Conservation (phyloP, 2,329 filamentous ascomycete species). For the Fusarium ambrosium region DNA sequence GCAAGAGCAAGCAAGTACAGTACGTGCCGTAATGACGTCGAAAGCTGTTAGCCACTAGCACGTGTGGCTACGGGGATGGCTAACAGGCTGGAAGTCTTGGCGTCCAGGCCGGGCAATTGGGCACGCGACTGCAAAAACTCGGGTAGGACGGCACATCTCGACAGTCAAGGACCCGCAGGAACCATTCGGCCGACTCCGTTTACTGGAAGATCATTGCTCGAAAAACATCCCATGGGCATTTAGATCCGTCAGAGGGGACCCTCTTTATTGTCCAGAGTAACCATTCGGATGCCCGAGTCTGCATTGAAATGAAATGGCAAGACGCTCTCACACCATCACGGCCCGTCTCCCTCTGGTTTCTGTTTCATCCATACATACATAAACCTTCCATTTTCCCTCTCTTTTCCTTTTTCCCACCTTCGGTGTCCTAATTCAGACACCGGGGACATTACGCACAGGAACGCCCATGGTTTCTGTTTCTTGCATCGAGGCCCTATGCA, state of each 20-base stretch:
- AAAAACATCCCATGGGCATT: conserved; percentile 31
- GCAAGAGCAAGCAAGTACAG: neutral
- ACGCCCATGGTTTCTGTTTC: neutral
- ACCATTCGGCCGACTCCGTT: conserved; percentile 36
- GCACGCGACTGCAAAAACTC: conserved; percentile 25
- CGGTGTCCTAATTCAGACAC: conserved; percentile 40
- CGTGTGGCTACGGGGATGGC: conserved; percentile 24
- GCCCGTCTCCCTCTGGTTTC: conserved; percentile 24
- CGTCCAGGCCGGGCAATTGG: conserved; percentile 14
- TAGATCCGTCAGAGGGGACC: neutral
- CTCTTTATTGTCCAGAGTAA: conserved; percentile 9
- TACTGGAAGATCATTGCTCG: conserved; percentile 27
- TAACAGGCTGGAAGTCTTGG: neutral
- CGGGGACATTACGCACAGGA: conserved; percentile 10
- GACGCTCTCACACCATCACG: conserved; percentile 20
- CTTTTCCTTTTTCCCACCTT: neutral
- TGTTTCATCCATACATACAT: conserved; percentile 6
- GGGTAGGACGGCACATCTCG: conserved; percentile 44
- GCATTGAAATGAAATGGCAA: neutral
- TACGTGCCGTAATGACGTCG: conserved; percentile 14
- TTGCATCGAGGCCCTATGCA: neutral
- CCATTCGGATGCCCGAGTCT: conserved; percentile 8
- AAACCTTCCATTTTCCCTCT: conserved; percentile 3
- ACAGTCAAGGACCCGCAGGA: conserved; percentile 29
- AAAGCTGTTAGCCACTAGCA: conserved; percentile 16